phyloP scores from a whole-genome alignment of 2,329 filamentous ascomycete species.

The Exophiala sp. region DNA sequence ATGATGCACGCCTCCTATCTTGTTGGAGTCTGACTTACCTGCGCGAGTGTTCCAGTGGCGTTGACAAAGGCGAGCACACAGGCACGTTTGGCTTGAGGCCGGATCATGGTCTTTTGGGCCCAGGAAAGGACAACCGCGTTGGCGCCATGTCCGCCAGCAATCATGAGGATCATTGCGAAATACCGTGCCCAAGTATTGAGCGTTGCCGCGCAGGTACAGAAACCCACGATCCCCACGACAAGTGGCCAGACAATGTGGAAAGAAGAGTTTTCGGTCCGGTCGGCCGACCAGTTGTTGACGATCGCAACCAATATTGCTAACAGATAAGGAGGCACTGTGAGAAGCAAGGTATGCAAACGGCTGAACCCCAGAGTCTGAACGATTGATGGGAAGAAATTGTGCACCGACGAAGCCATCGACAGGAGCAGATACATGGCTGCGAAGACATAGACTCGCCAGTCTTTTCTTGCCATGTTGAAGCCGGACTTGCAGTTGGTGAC shows the following conservation, averaged over 20 bases:
- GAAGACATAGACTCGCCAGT: slow-evolving; percentile 39
- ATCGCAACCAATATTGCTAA: slow-evolving; percentile 49
- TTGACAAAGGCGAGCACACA: slow-evolving; percentile 42
- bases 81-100: slow-evolving; percentile 42
- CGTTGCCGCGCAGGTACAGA: slow-evolving; percentile 31
- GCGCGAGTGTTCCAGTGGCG: slow-evolving; percentile 34
- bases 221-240: slow-evolving; percentile 31
- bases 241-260: slow-evolving; percentile 57
- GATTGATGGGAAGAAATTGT: slow-evolving; percentile 66
- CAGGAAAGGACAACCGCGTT: slow-evolving; percentile 42
- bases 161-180: slow-evolving; percentile 33
- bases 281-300: slow-evolving; percentile 61
- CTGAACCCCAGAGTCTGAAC: slow-evolving; percentile 59
- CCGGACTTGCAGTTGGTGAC: slow-evolving; percentile 32
- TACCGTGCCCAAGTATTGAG: slow-evolving; percentile 32
- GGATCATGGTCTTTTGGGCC: slow-evolving; percentile 39
- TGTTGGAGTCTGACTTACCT: slow-evolving; percentile 5
- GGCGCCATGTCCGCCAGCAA: slow-evolving; percentile 32
- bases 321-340: slow-evolving; percentile 50
- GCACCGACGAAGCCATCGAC: slow-evolving; percentile 51
- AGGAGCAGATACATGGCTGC: slow-evolving; percentile 7
- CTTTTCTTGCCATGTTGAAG: slow-evolving; percentile 22
- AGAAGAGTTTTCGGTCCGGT: slow-evolving; percentile 61
- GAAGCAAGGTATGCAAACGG: slow-evolving; percentile 54
- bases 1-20: neutral